Evolutionary conservation across 2,329 filamentous ascomycete genomes (phyloP).

Genomic region (Talaromyces funiculosus): DNA sequence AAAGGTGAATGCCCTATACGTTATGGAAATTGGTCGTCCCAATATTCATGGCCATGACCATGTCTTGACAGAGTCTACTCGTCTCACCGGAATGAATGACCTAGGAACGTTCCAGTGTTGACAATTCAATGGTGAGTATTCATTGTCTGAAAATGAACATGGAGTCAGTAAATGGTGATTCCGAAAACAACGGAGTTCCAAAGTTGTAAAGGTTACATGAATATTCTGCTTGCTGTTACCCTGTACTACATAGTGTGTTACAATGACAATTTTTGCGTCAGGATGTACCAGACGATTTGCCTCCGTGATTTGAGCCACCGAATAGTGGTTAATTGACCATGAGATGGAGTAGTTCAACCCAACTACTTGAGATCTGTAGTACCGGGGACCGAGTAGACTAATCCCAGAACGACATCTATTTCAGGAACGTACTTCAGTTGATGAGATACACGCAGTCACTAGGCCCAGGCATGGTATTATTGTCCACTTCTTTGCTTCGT

Average conservation of each 20-base stretch:
- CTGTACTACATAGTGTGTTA: conserved; percentile 1
- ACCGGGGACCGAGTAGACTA: too few species aligned
- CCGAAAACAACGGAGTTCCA: not conserved
- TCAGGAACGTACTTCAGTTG: not conserved
- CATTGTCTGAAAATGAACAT: too few species aligned
- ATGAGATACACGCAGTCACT: not conserved
- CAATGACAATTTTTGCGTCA: not conserved
- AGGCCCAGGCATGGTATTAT: not conserved
- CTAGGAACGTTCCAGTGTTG: not conserved
- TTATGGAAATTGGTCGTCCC: too few species aligned
- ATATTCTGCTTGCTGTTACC: not conserved
- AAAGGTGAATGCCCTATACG: too few species aligned
- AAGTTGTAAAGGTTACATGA: not conserved
- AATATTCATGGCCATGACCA: not conserved
- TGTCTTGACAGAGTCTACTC: not conserved
- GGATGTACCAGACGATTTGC: not conserved
- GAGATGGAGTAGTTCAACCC: not conserved
- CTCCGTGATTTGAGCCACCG: not conserved
- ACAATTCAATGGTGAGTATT: not conserved
- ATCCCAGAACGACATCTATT: not conserved
- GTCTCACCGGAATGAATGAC: not conserved
- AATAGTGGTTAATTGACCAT: not conserved
- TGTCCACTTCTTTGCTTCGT: not conserved
- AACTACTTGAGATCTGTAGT: not conserved
- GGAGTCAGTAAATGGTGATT: too few species aligned